A percentile compares a stretch with the other conserved stretches of the same genome.
Evolutionary conservation across 2,329 filamentous ascomycete species (phyloP).

Genomic region (Epichloe bromicola): DNA sequence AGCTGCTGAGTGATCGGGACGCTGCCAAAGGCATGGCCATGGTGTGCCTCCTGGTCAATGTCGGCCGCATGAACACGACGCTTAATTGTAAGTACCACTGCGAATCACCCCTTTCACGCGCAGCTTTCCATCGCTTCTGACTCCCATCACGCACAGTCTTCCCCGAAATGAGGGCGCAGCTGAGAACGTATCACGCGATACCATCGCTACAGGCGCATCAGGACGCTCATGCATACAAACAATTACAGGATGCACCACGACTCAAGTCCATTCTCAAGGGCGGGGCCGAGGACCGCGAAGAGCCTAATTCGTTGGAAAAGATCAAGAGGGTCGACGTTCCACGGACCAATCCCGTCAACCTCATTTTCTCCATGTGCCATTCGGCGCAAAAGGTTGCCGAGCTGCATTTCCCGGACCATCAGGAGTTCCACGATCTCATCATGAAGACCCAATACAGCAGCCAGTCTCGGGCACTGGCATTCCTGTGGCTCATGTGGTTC

Average conservation of each 20-base stretch:
- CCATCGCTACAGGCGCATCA: conserved; percentile 90
- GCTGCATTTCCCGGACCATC: conserved; percentile 70
- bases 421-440: conserved; percentile 92
- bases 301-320: conserved; percentile 72
- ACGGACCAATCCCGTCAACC: conserved; percentile 91
- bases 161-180: conserved; percentile 94
- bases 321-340: conserved; percentile 53
- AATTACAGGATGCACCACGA: conserved; percentile 88
- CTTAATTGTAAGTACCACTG: conserved; percentile 63
- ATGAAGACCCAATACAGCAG: conserved; percentile 82
- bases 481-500: conserved; percentile 98
- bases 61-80: conserved; percentile 97
- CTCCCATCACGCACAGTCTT: conserved; percentile 55
- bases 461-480: conserved; percentile 69
- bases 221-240: conserved; percentile 93
- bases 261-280: conserved; percentile 96
- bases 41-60: conserved; percentile 94
- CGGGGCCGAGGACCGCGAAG: conserved; percentile 76
- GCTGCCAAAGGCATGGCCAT: conserved; percentile 98
- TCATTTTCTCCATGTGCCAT: conserved; percentile 88
- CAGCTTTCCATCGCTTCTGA: background rate
- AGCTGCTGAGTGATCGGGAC: conserved; percentile 80
- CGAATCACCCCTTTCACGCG: background rate
- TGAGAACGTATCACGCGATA: conserved; percentile 96
- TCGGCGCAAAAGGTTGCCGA: conserved; percentile 87